Percentiles rank a stretch among this genome's conserved stretches.
Conservation (phyloP, 108 stramenopile genomes). For the Fistulifera pelliculosa region DNA sequence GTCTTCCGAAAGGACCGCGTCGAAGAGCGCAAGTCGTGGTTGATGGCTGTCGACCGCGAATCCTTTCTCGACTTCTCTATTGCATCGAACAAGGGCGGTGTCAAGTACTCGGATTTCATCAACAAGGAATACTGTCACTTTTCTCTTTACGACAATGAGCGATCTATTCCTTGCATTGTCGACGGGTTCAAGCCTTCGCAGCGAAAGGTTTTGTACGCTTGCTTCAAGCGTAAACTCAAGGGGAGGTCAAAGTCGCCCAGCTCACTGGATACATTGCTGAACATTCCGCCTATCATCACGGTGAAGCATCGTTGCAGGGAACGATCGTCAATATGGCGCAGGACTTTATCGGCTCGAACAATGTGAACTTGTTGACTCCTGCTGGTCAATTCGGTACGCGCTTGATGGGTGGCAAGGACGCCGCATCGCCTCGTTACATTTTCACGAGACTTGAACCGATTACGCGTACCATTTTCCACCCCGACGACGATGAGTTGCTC, state of each 20-base stretch:
- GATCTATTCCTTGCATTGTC: slow-evolving; percentile 91
- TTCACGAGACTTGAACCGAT: slow-evolving; percentile 92
- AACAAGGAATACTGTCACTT: slow-evolving; percentile 97
- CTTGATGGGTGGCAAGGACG: slow-evolving; percentile 79
- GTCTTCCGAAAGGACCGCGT: slow-evolving; percentile 94
- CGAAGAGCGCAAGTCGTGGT: slow-evolving; percentile 93
- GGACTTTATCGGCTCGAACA: slow-evolving; percentile 91
- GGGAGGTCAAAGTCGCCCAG: slow-evolving; percentile 97
- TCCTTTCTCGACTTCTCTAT: slow-evolving; percentile 84
- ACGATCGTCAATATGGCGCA: slow-evolving; percentile 96
- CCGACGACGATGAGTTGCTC: slow-evolving; percentile 95
- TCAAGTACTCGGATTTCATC: slow-evolving; percentile 90
- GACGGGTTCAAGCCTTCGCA: slow-evolving; percentile 99
- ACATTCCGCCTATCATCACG: slow-evolving; percentile 99
- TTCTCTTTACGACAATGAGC: slow-evolving; percentile 85
- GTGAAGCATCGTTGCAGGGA: slow-evolving; percentile 89
- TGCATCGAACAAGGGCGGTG: slow-evolving; percentile 38
- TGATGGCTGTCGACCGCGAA: slow-evolving; percentile 60
- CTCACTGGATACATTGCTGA: slow-evolving; percentile 88
- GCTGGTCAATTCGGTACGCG: slow-evolving; percentile 91
- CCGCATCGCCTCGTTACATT: slow-evolving; percentile 89
- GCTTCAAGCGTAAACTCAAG: slow-evolving; percentile 98
- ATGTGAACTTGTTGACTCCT: slow-evolving; percentile 82
- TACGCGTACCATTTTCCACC: slow-evolving; percentile 93
- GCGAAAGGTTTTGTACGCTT: slow-evolving; percentile 96